A percentile compares a stretch with the other conserved stretches of the same genome.
Conservation (phyloP, 1,284 basidiomycete species). For the Dichomitus squalens region DNA sequence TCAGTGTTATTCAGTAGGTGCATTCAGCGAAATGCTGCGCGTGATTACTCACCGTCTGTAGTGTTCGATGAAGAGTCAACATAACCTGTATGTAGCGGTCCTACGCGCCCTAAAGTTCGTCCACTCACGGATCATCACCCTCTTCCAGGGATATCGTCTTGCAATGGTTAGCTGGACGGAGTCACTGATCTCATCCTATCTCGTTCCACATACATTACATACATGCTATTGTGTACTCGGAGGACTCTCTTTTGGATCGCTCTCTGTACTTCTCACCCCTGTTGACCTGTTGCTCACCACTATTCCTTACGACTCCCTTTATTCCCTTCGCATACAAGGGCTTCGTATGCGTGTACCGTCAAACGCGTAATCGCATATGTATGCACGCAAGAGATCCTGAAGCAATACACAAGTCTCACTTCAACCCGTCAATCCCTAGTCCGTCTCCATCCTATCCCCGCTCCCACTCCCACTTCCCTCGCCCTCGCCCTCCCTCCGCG, state of each 20-base stretch:
- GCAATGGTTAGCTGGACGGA: constrained; percentile 68
- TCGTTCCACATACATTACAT: constrained; percentile 9
- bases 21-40: constrained; percentile 3
- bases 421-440: constrained; percentile 34
- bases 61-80: constrained; percentile 94
- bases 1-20: constrained; percentile 79
- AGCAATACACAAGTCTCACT: background rate
- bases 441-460: constrained; percentile 61
- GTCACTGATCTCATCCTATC: constrained; percentile 46
- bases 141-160: constrained; percentile 66
- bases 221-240: constrained; percentile 9
- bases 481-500: constrained; percentile 46
- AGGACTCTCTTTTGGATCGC: constrained; percentile 3
- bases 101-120: background rate
- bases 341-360: background rate
- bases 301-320: background rate
- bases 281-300: background rate
- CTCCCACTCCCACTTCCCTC: constrained; percentile 17
- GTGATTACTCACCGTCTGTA: constrained; percentile 35
- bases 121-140: background rate
- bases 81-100: constrained; percentile 71
- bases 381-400: background rate
- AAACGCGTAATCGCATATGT: background rate
- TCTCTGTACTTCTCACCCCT: background rate
- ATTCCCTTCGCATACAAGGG: background rate